A percentile compares a stretch with the other conserved stretches of the same genome.
phyloP scores from a whole-genome alignment of 148 eudicot genomes.

The Rhododendron molle region DNA sequence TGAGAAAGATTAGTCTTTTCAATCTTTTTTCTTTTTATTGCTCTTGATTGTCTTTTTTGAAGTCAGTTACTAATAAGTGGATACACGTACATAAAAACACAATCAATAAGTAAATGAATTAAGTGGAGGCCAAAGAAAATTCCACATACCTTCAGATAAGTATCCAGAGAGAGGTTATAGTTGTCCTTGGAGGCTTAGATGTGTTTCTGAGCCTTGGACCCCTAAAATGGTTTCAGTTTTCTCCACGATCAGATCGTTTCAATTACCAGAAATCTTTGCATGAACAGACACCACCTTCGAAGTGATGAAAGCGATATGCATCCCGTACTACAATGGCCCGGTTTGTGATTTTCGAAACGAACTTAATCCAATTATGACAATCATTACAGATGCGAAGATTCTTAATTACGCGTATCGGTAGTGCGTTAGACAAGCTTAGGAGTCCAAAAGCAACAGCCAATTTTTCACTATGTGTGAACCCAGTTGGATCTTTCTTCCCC shows the following conservation, averaged over 20 bases:
- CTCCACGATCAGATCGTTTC: neutral
- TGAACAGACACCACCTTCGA: conserved; percentile 1
- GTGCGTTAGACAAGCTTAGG: conserved; percentile 42
- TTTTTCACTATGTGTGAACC: conserved; percentile 49
- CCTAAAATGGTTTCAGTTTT: neutral
- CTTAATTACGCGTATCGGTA: conserved; percentile 70
- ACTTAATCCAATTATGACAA: conserved; percentile 91
- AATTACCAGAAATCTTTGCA: conserved; percentile 61
- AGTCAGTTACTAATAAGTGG: neutral
- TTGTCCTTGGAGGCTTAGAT: neutral
- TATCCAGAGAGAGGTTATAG: neutral
- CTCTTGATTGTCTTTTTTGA: neutral
- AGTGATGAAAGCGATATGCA: conserved; percentile 61
- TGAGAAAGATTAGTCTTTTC: neutral
- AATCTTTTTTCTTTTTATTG: neutral
- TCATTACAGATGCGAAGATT: conserved; percentile 87
- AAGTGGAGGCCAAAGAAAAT: neutral
- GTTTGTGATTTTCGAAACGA: conserved; percentile 47
- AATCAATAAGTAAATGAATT: neutral
- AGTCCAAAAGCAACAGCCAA: conserved; percentile 49
- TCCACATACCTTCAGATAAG: neutral
- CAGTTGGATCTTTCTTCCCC: conserved; percentile 38
- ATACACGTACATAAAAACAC: neutral
- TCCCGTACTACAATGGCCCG: conserved; percentile 73
- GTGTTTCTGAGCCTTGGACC: neutral